A percentile compares a stretch with the other conserved stretches of the same genome.
These are phyloP conservation scores for Kodamaea sagamina DNA, from an alignment of 805 yeast species.

Conservation along the genomic window DNA sequence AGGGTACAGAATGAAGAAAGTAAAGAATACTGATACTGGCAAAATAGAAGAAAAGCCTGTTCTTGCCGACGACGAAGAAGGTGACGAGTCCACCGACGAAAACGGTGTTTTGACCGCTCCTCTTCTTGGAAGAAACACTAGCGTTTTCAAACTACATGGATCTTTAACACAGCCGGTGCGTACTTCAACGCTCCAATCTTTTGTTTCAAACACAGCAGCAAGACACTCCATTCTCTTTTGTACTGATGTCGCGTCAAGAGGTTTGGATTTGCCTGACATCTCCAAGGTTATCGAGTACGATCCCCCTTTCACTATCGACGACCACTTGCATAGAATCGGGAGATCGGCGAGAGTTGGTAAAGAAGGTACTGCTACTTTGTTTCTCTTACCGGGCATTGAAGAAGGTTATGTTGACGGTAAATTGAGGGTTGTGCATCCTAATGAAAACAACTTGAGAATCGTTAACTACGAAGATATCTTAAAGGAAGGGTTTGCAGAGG, in stretches of 20 bases:
- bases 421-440: slow-evolving; percentile 40
- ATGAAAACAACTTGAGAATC: slow-evolving; percentile 34
- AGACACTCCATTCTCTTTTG: slow-evolving; percentile 75
- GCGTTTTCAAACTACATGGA: slow-evolving; percentile 79
- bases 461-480: slow-evolving; percentile 37
- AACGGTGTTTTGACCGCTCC: slow-evolving; percentile 57
- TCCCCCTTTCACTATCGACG: slow-evolving; percentile 92
- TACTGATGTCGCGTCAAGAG: slow-evolving; percentile 98
- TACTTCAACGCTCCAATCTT: slow-evolving; percentile 70
- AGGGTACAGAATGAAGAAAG: slow-evolving; percentile 45
- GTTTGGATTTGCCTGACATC: slow-evolving; percentile 86
- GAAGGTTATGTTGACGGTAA: slow-evolving; percentile 73
- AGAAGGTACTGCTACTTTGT: slow-evolving; percentile 72
- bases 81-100: slow-evolving; percentile 24
- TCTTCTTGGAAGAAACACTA: slow-evolving; percentile 42
- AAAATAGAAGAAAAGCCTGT: slow-evolving; percentile 21
- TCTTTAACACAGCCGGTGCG: slow-evolving; percentile 83
- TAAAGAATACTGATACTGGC: slow-evolving; percentile 28
- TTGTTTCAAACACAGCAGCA: slow-evolving; percentile 44
- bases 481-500: slow-evolving; percentile 37
- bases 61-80: slow-evolving; percentile 20
- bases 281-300: slow-evolving; percentile 88
- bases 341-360: slow-evolving; percentile 98
- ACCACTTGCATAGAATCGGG: slow-evolving; percentile 95
- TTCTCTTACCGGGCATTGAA: slow-evolving; percentile 85